Percentiles rank a stretch among this genome's conserved stretches.
Conservation (phyloP, 108 stramenopile species). For the Cyclotella cryptica region DNA sequence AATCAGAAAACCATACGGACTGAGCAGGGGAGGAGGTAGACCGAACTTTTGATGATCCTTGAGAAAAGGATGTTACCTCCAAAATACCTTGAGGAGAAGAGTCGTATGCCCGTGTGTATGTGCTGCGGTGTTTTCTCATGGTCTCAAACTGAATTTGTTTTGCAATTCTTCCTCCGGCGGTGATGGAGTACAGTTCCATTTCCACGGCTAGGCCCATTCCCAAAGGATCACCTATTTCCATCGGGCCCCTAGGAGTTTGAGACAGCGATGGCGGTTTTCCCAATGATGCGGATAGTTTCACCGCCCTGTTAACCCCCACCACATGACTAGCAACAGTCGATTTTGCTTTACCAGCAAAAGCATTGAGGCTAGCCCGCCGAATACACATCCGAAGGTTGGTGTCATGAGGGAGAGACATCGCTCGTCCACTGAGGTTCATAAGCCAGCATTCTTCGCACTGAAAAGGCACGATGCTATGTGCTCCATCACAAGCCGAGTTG, state of each 20-base stretch:
- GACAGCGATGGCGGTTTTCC: constrained; percentile 4
- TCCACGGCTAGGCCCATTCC: constrained; percentile 29
- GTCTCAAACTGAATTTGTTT: constrained; percentile 18
- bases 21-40: constrained; percentile 15
- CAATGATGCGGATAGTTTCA: not conserved
- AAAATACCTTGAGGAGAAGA: constrained; percentile 21
- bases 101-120: constrained; percentile 9
- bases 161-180: constrained; percentile 4
- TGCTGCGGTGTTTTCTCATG: not conserved
- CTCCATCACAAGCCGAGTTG: constrained; percentile 16
- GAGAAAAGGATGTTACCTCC: constrained; percentile 13
- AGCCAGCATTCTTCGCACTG: constrained; percentile 67
- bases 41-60: not conserved
- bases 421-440: constrained; percentile 21
- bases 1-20: constrained; percentile 18
- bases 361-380: constrained; percentile 12
- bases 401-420: not conserved
- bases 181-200: constrained; percentile 13
- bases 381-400: not conserved
- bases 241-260: constrained; percentile 10
- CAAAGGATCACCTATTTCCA: constrained; percentile 2
- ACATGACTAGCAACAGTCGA: not conserved
- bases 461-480: constrained; percentile 47
- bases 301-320: not conserved
- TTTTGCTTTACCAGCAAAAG: not conserved